Evolutionary conservation across 129 eudicot species (phyloP).

Genomic region (Flaveria ramosissima): DNA sequence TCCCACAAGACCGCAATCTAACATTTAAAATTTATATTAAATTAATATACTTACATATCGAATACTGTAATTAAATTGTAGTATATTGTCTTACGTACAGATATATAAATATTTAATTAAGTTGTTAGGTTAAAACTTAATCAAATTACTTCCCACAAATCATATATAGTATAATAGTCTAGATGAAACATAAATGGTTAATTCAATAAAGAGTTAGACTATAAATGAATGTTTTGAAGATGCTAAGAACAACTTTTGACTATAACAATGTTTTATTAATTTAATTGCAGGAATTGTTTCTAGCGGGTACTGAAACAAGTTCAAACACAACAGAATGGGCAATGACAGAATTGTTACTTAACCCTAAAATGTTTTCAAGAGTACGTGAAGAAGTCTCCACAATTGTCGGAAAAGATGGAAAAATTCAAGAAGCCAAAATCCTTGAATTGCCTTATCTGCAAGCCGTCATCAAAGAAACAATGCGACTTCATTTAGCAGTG

Average conservation of each 20-base stretch:
- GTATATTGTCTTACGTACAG: too few relatives aligned
- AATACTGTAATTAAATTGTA: too few relatives aligned
- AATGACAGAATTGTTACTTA: background rate
- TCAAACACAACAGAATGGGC: conserved; percentile 13
- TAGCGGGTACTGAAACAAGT: conserved; percentile 6
- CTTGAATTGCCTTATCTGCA: conserved; percentile 10
- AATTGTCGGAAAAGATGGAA: background rate
- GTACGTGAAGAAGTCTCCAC: background rate
- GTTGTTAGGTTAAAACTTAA: too few relatives aligned
- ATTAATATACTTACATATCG: too few relatives aligned
- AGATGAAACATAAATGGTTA: too few relatives aligned
- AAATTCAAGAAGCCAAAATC: background rate
- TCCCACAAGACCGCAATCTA: too few relatives aligned
- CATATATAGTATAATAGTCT: too few relatives aligned
- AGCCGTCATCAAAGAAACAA: conserved; percentile 7
- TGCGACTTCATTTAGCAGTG: conserved; percentile 11
- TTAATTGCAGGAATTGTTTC: background rate
- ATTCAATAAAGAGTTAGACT: too few relatives aligned
- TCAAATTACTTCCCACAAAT: too few relatives aligned
- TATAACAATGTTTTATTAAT: background rate
- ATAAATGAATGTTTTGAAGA: background rate
- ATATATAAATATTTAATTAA: too few relatives aligned
- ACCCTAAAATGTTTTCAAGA: background rate
- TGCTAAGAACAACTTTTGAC: background rate
- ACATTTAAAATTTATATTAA: too few relatives aligned